phyloP scores from a whole-genome alignment of 495 filamentous ascomycete species.

The Evansstolkia leycettana region DNA sequence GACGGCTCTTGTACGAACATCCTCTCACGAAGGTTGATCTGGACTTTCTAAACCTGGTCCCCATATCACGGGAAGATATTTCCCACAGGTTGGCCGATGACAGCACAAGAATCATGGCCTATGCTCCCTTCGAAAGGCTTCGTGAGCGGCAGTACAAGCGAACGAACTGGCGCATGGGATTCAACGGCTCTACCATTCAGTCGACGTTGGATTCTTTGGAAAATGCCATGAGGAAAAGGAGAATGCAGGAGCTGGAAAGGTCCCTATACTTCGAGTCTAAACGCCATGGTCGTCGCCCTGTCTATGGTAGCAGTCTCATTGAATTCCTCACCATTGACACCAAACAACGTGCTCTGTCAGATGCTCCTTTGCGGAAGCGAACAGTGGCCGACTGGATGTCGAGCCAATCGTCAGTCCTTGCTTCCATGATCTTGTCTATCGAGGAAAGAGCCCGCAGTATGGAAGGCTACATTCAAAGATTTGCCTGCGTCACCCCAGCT shows the following conservation, averaged over 20 bases:
- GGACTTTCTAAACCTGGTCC: conserved; percentile 70
- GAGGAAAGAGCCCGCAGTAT: conserved; percentile 57
- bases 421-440: conserved; percentile 59
- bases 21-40: conserved; percentile 57
- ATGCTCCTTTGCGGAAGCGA: conserved; percentile 26
- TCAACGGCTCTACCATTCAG: conserved; percentile 51
- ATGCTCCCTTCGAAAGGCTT: conserved; percentile 46
- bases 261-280: conserved; percentile 71
- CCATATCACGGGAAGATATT: conserved; percentile 55
- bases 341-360: conserved; percentile 28
- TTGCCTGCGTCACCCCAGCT: conserved; percentile 81
- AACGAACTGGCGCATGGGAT: conserved; percentile 44
- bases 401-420: conserved; percentile 53
- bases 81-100: conserved; percentile 49
- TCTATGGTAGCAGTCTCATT: conserved; percentile 67
- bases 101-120: conserved; percentile 51
- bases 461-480: conserved; percentile 68
- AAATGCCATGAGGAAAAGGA: conserved; percentile 53
- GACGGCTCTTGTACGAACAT: conserved; percentile 50
- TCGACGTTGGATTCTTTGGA: conserved; percentile 63
- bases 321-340: conserved; percentile 56
- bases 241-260: conserved; percentile 68
- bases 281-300: conserved; percentile 65
- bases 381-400: conserved; percentile 60
- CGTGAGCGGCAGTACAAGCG: conserved; percentile 50